Evolutionary conservation across 2,329 filamentous ascomycete genomes (phyloP).

Genomic region (Tricladium varicosporioides): DNA sequence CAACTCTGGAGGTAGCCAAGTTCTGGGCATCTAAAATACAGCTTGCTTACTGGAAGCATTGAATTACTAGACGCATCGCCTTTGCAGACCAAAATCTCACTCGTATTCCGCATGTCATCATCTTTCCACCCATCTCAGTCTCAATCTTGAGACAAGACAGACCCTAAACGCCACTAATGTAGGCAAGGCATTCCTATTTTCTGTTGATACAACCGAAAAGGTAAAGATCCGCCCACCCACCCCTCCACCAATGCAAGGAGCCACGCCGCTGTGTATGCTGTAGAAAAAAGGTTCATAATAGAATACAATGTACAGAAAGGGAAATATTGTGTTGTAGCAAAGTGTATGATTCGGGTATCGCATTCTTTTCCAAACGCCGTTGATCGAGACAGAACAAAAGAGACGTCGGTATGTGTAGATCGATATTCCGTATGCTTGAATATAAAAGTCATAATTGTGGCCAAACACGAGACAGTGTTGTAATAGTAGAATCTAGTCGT

Average conservation of each 20-base stretch:
- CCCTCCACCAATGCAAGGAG: neutral
- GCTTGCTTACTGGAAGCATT: neutral
- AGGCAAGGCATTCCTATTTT: neutral
- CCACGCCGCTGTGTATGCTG: neutral
- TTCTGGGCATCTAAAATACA: neutral
- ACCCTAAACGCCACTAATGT: neutral
- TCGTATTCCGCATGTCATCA: neutral
- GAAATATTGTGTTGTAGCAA: neutral
- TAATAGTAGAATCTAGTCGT: slow-evolving; percentile 44
- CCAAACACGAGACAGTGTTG: neutral
- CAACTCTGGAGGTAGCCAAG: neutral
- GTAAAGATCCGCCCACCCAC: neutral
- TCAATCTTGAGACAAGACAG: neutral
- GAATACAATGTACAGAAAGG: neutral
- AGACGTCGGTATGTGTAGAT: neutral
- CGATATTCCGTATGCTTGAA: neutral
- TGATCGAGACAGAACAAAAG: neutral
- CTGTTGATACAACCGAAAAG: neutral
- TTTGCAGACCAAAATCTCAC: neutral
- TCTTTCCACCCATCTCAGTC: neutral
- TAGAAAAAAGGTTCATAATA: neutral
- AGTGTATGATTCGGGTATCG: neutral
- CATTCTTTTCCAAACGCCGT: neutral
- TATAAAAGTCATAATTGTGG: neutral
- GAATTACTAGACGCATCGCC: neutral